These are phyloP conservation scores for Phragmites australis DNA, from an alignment of 176 grass and related monocot species.

Conservation along the genomic window DNA sequence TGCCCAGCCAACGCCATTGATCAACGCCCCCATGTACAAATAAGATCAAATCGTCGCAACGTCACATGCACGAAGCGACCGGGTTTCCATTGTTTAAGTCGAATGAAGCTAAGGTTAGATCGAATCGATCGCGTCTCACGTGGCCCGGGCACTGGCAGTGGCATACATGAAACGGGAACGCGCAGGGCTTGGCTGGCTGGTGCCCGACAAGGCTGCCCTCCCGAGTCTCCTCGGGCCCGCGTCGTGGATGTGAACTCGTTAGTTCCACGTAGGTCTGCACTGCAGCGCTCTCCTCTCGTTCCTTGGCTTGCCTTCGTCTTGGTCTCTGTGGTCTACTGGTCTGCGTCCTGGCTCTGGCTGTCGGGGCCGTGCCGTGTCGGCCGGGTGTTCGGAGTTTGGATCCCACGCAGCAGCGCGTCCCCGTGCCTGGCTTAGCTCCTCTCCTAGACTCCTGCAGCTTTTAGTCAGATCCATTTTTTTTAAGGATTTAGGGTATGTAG, in stretches of 20 bases:
- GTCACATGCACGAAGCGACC: conserved; percentile 35
- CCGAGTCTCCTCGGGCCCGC: not conserved
- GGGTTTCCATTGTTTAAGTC: conserved; percentile 1
- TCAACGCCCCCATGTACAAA: not conserved
- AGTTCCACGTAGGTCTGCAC: not conserved
- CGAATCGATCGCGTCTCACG: not conserved
- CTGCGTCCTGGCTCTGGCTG: not conserved
- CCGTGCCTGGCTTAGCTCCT: too few relatives aligned
- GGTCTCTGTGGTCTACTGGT: not conserved
- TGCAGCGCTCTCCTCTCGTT: conserved; percentile 2
- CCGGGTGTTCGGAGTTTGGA: not conserved
- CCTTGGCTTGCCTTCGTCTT: not conserved
- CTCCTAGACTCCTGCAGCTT: not conserved
- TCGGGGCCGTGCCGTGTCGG: conserved; percentile 22
- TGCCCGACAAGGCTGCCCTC: conserved; percentile 46
- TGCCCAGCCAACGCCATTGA: conserved; percentile 8
- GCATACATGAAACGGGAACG: conserved; percentile 13
- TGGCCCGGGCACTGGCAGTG: not conserved
- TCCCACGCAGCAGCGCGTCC: too few relatives aligned
- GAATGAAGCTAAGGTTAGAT: conserved; percentile 15
- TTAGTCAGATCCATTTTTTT: too few relatives aligned
- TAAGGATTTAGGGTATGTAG: too few relatives aligned
- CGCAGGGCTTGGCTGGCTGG: conserved; percentile 33
- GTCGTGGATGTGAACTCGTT: not conserved
- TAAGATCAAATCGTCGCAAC: not conserved